Evolutionary conservation across 768 basidiomycete genomes (phyloP).

Genomic region (Dendrothele bispora): DNA sequence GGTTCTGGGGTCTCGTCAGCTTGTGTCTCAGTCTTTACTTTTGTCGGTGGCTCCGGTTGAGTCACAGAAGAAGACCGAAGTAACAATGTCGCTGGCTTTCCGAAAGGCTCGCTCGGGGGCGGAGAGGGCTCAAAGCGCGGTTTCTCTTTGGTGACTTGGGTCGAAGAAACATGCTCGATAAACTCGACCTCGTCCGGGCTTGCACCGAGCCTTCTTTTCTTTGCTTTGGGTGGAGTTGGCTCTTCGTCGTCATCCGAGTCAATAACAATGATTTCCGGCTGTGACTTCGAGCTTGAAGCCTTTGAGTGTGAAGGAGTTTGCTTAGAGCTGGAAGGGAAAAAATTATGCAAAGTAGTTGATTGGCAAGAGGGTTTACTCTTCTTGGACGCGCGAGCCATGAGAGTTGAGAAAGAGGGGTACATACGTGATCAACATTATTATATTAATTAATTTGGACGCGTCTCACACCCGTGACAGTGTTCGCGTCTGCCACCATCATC

Average conservation of each 20-base stretch:
- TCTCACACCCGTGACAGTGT: too few species aligned
- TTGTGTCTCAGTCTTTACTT: not conserved
- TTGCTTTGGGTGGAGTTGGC: not conserved
- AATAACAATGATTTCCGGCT: conserved; percentile 53
- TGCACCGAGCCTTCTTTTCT: conserved; percentile 13
- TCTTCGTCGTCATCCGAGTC: conserved; percentile 58
- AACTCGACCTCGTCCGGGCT: conserved; percentile 34
- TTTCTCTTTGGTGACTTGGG: not conserved
- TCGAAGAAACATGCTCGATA: conserved; percentile 20
- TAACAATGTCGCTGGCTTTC: not conserved
- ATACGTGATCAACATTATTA: too few species aligned
- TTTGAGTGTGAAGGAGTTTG: not conserved
- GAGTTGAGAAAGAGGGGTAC: too few species aligned
- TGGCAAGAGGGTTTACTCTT: not conserved
- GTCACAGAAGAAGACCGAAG: not conserved
- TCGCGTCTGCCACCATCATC: too few species aligned
- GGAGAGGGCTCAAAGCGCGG: conserved; percentile 12
- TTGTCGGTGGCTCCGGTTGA: not conserved
- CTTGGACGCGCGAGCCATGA: not conserved
- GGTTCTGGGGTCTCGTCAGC: not conserved
- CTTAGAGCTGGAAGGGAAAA: not conserved
- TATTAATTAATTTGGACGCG: too few species aligned
- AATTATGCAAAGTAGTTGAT: conserved; percentile 5
- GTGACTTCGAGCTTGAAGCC: not conserved
- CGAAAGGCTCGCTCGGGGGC: not conserved